Evolutionary conservation across 2,329 filamentous ascomycete genomes (phyloP).

Genomic region (Colletotrichum liaoningense): DNA sequence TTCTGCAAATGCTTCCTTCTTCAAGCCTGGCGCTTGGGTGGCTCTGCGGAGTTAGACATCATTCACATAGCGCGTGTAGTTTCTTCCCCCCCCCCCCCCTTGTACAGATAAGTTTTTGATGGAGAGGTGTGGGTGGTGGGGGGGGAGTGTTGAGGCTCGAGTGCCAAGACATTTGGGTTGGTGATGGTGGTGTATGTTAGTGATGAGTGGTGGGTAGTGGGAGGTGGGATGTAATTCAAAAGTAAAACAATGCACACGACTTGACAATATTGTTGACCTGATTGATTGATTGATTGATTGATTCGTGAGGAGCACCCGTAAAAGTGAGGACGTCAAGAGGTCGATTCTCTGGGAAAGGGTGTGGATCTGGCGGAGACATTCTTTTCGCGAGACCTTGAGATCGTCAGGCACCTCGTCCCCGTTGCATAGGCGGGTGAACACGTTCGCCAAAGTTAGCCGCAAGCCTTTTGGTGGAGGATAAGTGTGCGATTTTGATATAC

Average conservation of each 20-base stretch:
- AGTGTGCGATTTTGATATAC: background rate
- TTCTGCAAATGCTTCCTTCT: constrained; percentile 26
- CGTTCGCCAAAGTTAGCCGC: too few species aligned
- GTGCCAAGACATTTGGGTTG: background rate
- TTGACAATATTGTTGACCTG: background rate
- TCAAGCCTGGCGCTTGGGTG: constrained; percentile 37
- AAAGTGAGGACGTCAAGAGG: too few species aligned
- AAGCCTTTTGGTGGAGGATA: too few species aligned
- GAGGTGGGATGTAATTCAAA: constrained; percentile 11
- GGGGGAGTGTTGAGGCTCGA: background rate
- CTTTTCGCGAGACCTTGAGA: background rate
- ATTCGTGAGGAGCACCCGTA: too few species aligned
- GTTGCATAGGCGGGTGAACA: too few species aligned
- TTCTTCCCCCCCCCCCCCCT: background rate
- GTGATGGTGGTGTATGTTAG: background rate
- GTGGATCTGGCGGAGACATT: background rate
- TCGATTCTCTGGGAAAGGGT: background rate
- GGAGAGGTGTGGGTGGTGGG: background rate
- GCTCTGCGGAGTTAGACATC: background rate
- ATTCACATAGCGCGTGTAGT: background rate
- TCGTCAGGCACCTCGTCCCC: too few species aligned
- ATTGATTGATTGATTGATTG: too few species aligned
- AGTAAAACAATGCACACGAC: background rate
- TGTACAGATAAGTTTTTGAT: constrained; percentile 17
- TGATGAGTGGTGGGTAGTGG: background rate